phyloP scores from a whole-genome alignment of 495 filamentous ascomycete genomes.

The Lophiostoma macrostomum region DNA sequence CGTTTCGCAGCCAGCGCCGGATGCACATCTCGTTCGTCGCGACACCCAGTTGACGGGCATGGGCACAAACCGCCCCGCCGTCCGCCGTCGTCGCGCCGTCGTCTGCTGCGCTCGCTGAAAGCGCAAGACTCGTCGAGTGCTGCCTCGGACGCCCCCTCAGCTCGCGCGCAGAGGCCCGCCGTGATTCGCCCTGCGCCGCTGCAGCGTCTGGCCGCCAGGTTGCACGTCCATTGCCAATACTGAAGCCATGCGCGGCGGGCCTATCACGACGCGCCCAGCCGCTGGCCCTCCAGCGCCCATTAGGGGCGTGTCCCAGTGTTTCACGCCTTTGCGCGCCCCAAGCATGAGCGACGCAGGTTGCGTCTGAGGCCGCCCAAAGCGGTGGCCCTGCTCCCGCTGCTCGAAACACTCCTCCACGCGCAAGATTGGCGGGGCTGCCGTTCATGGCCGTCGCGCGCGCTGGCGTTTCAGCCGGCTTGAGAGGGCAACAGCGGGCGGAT shows the following conservation, averaged over 20 bases:
- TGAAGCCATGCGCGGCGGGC: conserved; percentile 6
- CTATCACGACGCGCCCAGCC: neutral
- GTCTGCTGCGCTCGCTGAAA: no score
- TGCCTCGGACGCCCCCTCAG: neutral
- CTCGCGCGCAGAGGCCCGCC: neutral
- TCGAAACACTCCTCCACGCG: neutral
- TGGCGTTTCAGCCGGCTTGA: conserved; percentile 7
- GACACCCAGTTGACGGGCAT: no score
- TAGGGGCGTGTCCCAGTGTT: conserved; percentile 17
- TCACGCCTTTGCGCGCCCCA: conserved; percentile 11
- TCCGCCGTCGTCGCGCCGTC: conserved; percentile 1
- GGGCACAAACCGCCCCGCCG: conserved; percentile 13
- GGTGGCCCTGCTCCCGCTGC: neutral
- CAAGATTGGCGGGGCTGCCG: neutral
- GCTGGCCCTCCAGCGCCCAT: conserved; percentile 6
- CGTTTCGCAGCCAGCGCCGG: conserved; percentile 11
- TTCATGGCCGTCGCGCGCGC: conserved; percentile 3
- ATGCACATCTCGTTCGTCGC: neutral
- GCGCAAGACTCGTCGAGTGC: no score
- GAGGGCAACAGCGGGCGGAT: neutral
- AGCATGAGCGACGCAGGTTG: neutral
- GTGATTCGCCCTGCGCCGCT: conserved; percentile 3
- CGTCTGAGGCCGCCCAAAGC: conserved; percentile 24
- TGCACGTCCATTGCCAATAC: conserved; percentile 22
- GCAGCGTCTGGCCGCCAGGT: conserved; percentile 10